Base-by-base conservation (phyloP, 192 early-diverging fungal genomes). In the Mortierella claussenii region DNA sequence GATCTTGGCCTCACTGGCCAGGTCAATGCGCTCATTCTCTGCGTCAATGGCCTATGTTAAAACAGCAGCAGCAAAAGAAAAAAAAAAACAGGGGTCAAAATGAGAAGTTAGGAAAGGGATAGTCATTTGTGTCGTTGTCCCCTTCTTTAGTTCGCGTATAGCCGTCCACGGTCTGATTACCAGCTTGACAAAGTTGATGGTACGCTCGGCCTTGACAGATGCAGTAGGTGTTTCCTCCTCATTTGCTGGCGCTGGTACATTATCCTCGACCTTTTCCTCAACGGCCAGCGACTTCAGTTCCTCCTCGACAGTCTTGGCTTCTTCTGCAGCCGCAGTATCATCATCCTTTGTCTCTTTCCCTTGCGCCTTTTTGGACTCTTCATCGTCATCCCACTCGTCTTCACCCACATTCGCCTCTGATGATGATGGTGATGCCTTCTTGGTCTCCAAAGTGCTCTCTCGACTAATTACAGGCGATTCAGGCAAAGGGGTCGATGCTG, bases 111-210 rank as follows among this genome's bases (percentile, higher is more conserved):
- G 9, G 30, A 47, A 12, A 4, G 11, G 44, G 51, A 24, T 51
- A 6, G 17, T 49, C n/a, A n/a, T n/a, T n/a, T n/a, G n/a, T n/a
- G n/a, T n/a, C n/a, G n/a, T n/a, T n/a, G n/a, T n/a, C n/a, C n/a
- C n/a, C n/a, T n/a, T n/a, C n/a, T n/a, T n/a, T n/a, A n/a, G n/a
- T n/a, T n/a, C n/a, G n/a, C n/a, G n/a, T n/a, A n/a, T n/a, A n/a
- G n/a, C n/a, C n/a, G n/a, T n/a, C n/a, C n/a, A n/a, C n/a, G n/a
- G n/a, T n/a, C n/a, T n/a, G n/a, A 56, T 69, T 86, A 80, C 82
- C 65, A 90, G 79, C 45, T 81, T 76, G 50, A 91, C 87, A 79
- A 83, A 82, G 84, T 95, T 94, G 54, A 87, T 48, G 15, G 68
- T 42, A 3, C 80, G 57, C 23, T 81, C 81, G 26, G 52, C 45